Evolutionary conservation across 2,329 filamentous ascomycete species (phyloP).

Genomic region (Hymenoscyphus linearis): DNA sequence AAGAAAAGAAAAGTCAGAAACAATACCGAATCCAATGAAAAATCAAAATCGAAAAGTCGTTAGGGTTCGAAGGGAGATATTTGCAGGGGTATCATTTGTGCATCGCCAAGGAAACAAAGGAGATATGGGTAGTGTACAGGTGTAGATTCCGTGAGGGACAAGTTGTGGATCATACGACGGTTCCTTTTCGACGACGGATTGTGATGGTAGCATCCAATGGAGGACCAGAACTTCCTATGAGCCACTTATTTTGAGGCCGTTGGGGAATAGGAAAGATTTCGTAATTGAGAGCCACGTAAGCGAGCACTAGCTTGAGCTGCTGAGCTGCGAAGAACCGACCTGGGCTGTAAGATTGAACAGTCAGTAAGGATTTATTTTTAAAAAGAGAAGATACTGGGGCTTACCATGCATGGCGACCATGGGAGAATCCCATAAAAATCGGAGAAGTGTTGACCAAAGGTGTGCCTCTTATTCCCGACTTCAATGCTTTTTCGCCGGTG

Average conservation of each 20-base stretch:
- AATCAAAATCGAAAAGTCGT: not conserved
- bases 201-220: constrained; percentile 29
- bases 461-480: constrained; percentile 16
- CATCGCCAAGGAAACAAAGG: not conserved
- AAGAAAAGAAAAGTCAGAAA: not conserved
- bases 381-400: constrained; percentile 5
- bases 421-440: constrained; percentile 28
- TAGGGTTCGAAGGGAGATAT: not conserved
- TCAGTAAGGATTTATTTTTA: constrained; percentile 15
- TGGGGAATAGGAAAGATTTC: constrained; percentile 21
- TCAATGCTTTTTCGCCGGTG: not conserved
- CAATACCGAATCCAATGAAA: not conserved
- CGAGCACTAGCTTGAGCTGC: constrained; percentile 25
- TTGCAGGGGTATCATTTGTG: not conserved
- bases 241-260: constrained; percentile 32
- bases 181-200: constrained; percentile 21
- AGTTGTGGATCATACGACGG: not conserved
- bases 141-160: not conserved
- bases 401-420: constrained; percentile 31
- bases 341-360: constrained; percentile 17
- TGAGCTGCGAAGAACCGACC: constrained; percentile 24
- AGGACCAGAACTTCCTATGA: constrained; percentile 28
- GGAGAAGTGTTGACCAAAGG: constrained; percentile 24
- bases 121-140: not conserved
- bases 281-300: constrained; percentile 24